phyloP scores from a whole-genome alignment of 108 stramenopile species.

The Chaetoceros muelleri region DNA sequence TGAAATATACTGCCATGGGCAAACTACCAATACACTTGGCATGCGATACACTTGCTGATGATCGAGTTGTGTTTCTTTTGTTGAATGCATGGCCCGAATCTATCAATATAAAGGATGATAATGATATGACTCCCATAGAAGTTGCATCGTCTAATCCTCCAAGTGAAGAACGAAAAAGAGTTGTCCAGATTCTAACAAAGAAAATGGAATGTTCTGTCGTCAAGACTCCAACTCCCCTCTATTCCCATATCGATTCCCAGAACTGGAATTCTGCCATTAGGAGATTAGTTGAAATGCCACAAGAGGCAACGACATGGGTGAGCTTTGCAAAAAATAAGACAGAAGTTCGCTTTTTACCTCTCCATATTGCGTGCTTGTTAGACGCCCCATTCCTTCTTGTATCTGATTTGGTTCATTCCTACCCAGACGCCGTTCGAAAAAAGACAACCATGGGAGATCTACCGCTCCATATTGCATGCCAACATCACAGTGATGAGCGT shows the following conservation, averaged over 20 bases:
- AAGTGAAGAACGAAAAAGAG: background rate
- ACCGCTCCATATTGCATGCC: conserved; percentile 2
- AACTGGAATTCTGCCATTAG: background rate
- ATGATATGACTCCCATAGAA: background rate
- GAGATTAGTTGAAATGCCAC: background rate
- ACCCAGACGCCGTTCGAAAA: background rate
- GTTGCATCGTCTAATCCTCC: background rate
- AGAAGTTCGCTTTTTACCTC: background rate
- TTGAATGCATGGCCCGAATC: background rate
- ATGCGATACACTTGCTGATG: background rate
- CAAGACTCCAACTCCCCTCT: background rate
- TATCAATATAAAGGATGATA: background rate
- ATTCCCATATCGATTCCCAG: background rate
- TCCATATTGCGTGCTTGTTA: background rate
- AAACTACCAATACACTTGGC: background rate
- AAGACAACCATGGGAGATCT: background rate
- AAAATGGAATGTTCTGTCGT: background rate
- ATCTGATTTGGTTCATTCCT: background rate
- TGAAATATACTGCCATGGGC: background rate
- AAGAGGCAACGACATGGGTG: background rate
- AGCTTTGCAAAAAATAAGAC: background rate
- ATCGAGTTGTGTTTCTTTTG: background rate
- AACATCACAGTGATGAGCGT: background rate
- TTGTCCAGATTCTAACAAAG: background rate
- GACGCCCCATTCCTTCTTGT: background rate